Base-by-base conservation (phyloP, 352 stramenopile species). In the Phytophthora sp. region DNA sequence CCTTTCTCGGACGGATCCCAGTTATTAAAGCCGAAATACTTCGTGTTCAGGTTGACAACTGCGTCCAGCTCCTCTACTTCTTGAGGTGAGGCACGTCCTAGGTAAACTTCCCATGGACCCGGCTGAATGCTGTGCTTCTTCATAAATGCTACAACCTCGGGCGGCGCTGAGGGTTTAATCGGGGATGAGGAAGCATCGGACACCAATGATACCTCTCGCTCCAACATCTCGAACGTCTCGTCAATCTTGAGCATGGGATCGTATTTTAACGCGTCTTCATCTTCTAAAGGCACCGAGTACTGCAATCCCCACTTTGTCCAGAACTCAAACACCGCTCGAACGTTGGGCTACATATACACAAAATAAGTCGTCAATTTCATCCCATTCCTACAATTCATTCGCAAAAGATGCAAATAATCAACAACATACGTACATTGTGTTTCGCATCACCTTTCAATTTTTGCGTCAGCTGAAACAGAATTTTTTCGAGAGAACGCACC, bases 241-340 rank as follows among this genome's bases (percentile, higher is more conserved):
- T 90, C 84, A 57, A 88, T 77, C 38, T 75, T 77, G 33, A 77
- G 69, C 42, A 93, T 82, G 18, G 76, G 38, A 33, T 84, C 77
- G 26, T 72, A 54, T 47, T 69, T 76, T 51, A 57, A 67, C 15
- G 77, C 63, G 45, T 64, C 63, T 23, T 74, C 66, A 12, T 61
- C 60, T 46, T 77, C 74, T 42, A 77, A 52, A 8, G 78, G 77
- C 7, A 63, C 71, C 33, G 70, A 77, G 66, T 86, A 92, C 60
- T 92, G 79, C 35, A 93, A 60, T 20, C 80, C 82, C 86, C 86
- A 94, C 60, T 94, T 94, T 9, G 80, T 86, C 86, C 86, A 94
- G 53, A 91, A 92, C 7, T 91, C 84, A 31, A 92, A 88, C 12
- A 94, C 83, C 20, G 83, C 82, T 64, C 79, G 77, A 47, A 94